Base-by-base conservation (phyloP, 192 early-diverging fungal species). In the Phycomyces nitens region DNA sequence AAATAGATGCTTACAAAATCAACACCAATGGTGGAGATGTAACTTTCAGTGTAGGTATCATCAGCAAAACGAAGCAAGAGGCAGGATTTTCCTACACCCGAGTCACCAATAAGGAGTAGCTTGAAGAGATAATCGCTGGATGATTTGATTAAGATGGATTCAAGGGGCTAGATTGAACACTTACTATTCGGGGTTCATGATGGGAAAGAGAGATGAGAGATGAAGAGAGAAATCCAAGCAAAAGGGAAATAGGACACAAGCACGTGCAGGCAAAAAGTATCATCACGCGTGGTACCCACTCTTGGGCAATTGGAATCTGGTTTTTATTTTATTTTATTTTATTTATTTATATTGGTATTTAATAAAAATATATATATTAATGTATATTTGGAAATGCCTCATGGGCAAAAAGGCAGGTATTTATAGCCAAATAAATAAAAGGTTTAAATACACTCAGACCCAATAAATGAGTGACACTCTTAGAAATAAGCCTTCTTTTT, bases 81-180 rank as follows among this genome's bases (percentile, higher is more conserved):
- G 74, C 94, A 97, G 58, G 93, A 95, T 83, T 99, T 99, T 56
- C 96, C 96, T n/a, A 97, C 95, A 64, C 95, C 95, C 49, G 92
- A 94, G 80, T 99, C 94, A 53, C 96, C 96, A 77, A 99, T 96
- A 52, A 99, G 84, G 68, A 99, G 77, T 11, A 99, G 83, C 83
- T 99, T 99, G 85, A 99, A 98, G 63, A 97, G 86, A 76, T 98
- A 98, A 70, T 97, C 95, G 88, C 94, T 96, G 71, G 7, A 44
- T 5, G 22, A 59, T 0, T 24, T 22, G 23, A 44, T 12, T 11
- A 14, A 39, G n/a, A 50, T 50, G n/a, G 21, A 5, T 50, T 50
- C 2, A 50, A 10, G 49, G 10, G 5, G 16, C 3, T 9, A 5
- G 16, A 50, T 50, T 50, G 34, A 20, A 4, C n/a, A 53, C 63